These are phyloP conservation scores for Tolypocladium amazonense DNA, from an alignment of 2,329 filamentous ascomycete genomes.

Conservation along the genomic window DNA sequence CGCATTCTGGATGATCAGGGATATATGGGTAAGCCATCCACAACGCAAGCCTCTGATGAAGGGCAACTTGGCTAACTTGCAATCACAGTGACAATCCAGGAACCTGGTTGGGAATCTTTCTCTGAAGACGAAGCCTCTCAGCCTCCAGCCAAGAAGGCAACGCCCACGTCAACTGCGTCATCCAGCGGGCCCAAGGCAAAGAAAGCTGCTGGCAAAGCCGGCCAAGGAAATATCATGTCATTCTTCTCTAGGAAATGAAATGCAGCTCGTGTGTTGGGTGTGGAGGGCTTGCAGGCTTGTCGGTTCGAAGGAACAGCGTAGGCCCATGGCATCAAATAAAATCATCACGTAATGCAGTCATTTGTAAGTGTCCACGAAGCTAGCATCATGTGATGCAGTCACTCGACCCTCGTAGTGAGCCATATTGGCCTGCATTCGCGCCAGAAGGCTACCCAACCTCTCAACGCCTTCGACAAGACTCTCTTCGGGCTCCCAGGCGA, in stretches of 20 bases:
- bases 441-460: slow-evolving; percentile 43
- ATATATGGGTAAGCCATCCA: slow-evolving; percentile 59
- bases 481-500: slow-evolving; percentile 60
- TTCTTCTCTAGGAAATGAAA: slow-evolving; percentile 75
- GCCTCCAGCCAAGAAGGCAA: slow-evolving; percentile 40
- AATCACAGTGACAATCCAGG: slow-evolving; percentile 67
- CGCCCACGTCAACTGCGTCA: slow-evolving; percentile 30
- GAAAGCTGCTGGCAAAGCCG: slow-evolving; percentile 45
- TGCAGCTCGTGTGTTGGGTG: background rate
- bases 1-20: slow-evolving; percentile 80
- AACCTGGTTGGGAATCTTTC: slow-evolving; percentile 81
- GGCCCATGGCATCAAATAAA: background rate
- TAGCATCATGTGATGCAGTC: slow-evolving; percentile 5
- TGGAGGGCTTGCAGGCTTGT: background rate
- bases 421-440: slow-evolving; percentile 18
- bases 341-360: slow-evolving; percentile 4
- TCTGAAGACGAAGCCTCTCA: slow-evolving; percentile 71
- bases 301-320: background rate
- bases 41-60: background rate
- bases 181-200: slow-evolving; percentile 41
- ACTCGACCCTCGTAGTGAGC: slow-evolving; percentile 12
- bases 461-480: slow-evolving; percentile 56
- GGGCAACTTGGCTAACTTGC: background rate
- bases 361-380: slow-evolving; percentile 14
- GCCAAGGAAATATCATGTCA: slow-evolving; percentile 79